Conservation (phyloP, 75 land plant species). For the Sequoiadendron giganteum region DNA sequence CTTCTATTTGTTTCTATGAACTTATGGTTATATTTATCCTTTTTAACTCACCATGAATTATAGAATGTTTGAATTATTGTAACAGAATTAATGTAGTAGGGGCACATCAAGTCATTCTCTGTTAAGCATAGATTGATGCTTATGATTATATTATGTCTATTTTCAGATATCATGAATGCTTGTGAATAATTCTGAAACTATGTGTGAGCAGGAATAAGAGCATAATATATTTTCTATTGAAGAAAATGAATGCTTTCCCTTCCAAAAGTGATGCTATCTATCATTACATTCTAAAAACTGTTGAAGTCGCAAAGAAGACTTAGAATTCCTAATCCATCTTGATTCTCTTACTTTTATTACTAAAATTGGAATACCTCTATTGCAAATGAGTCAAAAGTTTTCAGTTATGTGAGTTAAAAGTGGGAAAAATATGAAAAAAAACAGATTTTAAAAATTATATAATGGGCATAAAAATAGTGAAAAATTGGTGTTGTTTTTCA, state of each 20-base stretch:
- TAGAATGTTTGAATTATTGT: neutral
- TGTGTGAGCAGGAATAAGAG: neutral
- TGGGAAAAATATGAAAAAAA: no score
- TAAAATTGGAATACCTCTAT: no score
- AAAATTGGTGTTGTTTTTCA: no score
- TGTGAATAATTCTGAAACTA: neutral
- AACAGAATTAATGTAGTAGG: neutral
- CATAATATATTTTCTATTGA: no score
- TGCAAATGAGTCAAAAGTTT: no score
- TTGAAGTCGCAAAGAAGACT: neutral
- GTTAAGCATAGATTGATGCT: neutral
- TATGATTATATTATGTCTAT: neutral
- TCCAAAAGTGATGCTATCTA: neutral
- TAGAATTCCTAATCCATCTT: no score
- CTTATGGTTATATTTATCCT: neutral
- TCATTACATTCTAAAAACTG: no score
- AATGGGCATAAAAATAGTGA: no score
- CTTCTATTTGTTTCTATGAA: neutral
- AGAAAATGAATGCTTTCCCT: neutral
- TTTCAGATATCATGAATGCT: neutral
- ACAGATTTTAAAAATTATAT: no score
- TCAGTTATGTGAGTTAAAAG: no score
- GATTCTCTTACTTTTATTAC: no score
- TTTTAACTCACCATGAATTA: neutral
- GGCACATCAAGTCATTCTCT: neutral